These are phyloP conservation scores for Aphanomyces stellatus DNA, from an alignment of 352 stramenopile species.

Conservation along the genomic window DNA sequence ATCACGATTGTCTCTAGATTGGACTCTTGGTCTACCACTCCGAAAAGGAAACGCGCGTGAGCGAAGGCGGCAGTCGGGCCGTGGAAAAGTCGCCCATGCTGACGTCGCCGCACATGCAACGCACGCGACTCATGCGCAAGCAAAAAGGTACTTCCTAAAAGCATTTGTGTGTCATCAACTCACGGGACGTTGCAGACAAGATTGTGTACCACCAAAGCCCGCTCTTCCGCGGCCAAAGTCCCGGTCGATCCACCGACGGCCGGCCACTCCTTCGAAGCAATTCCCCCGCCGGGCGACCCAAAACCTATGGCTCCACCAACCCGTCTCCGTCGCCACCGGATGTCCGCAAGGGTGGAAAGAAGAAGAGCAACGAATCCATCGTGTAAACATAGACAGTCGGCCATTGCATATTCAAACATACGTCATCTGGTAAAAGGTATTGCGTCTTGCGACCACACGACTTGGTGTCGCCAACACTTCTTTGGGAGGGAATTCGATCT, in stretches of 20 bases:
- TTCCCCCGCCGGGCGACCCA: background rate
- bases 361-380: slow-evolving; percentile 15
- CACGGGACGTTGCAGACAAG: background rate
- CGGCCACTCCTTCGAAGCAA: background rate
- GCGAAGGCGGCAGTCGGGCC: slow-evolving; percentile 27
- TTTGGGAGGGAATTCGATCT: no score
- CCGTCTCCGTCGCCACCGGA: background rate
- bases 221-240: slow-evolving; percentile 30
- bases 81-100: slow-evolving; percentile 84
- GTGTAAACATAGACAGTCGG: no score
- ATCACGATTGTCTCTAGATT: slow-evolving; percentile 26
- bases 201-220: slow-evolving; percentile 79
- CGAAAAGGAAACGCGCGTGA: slow-evolving; percentile 66
- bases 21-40: slow-evolving; percentile 81
- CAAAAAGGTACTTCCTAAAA: slow-evolving; percentile 38
- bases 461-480: no score
- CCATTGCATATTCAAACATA: no score
- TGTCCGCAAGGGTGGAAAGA: background rate
- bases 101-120: slow-evolving; percentile 71
- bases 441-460: no score
- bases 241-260: background rate
- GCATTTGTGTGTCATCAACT: background rate
- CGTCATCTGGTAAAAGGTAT: no score
- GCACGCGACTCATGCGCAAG: slow-evolving; percentile 77
- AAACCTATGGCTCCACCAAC: background rate